Percentiles rank a stretch among this genome's conserved stretches.
Evolutionary conservation across 208 protist genomes (phyloP).

Genomic region (Acanthamoeba culbertsoni): DNA sequence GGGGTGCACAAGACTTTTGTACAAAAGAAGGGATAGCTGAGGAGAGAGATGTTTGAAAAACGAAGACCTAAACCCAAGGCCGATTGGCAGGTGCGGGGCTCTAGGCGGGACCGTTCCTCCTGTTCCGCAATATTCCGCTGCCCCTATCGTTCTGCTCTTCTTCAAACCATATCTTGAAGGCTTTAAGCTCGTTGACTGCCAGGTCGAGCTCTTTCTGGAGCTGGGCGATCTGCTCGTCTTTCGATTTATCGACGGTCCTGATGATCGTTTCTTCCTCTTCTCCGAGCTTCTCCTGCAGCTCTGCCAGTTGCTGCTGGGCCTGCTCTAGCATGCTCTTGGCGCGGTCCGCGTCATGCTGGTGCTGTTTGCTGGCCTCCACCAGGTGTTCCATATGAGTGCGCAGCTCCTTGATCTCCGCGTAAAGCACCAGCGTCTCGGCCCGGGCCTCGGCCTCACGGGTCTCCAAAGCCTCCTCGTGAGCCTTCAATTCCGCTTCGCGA

Average conservation of each 20-base stretch:
- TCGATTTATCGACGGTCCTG: background rate
- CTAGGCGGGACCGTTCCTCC: too few relatives aligned
- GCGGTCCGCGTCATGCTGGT: background rate
- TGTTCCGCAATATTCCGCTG: background rate
- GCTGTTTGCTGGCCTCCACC: background rate
- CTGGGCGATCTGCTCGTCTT: background rate
- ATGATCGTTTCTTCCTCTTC: background rate
- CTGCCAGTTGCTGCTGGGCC: background rate
- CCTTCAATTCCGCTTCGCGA: background rate
- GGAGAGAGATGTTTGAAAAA: too few relatives aligned
- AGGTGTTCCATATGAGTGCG: background rate
- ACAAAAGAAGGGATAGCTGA: too few relatives aligned
- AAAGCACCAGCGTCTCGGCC: background rate
- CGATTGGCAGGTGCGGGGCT: too few relatives aligned
- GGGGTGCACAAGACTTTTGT: too few relatives aligned
- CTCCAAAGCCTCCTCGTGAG: background rate
- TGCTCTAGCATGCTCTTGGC: background rate
- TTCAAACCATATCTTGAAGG: background rate
- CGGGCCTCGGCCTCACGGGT: background rate
- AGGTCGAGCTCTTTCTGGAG: background rate
- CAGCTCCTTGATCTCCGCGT: background rate
- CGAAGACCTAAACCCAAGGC: too few relatives aligned
- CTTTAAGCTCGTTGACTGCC: background rate
- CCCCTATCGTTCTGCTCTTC: background rate
- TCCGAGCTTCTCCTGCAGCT: background rate